Base-by-base conservation (phyloP, 2,329 filamentous ascomycete genomes). In the Samsoniella hepiali region DNA sequence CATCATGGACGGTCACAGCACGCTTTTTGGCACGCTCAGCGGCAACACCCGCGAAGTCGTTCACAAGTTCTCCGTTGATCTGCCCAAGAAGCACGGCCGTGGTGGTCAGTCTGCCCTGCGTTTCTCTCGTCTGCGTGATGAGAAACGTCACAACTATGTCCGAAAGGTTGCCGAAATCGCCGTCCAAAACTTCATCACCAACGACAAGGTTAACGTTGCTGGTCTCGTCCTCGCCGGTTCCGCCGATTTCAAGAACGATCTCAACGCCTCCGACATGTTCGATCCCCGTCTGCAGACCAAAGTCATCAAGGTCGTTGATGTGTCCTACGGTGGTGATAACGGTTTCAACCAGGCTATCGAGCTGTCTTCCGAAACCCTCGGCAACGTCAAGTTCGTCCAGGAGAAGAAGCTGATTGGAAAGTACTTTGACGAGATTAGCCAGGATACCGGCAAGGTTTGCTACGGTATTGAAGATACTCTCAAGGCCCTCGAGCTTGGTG, bases 301-400 rank as follows among this genome's bases (percentile, higher is more conserved):
- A 84, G 95, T 99, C 73, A 98, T 99, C 85, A 99, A 99, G 82
- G 91, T 99, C 51, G 96, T 99, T 42, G 95, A 99, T 76, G 96
- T 99, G 51, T 98, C 94, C 15, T 99, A 99, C 73, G 95, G 95
- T 77, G 95, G 95, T 70, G 96, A 99, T 81, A 98, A 98, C 82
- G 95, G 95, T 54, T 99, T 99, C 86, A 99, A 99, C 82, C 96
- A 99, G 81, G 95, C 95, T 65, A 99, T 99, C 68, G 95, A 99
- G 75, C 79, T 99, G 72, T 90, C 95, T 32, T 87, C 93, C 8
- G 96, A 99, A 83, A 99, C 95, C 8, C 86, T 99, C 55, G 91
- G 93, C 79, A 99, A 98, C 75, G 95, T 99, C 85, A 99, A 99
- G 81, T 99, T 99, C 78, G 97, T 99, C 76, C 95, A 99, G 80